Conservation (phyloP, 2,329 filamentous ascomycete species). For the Trichoderma sp. region DNA sequence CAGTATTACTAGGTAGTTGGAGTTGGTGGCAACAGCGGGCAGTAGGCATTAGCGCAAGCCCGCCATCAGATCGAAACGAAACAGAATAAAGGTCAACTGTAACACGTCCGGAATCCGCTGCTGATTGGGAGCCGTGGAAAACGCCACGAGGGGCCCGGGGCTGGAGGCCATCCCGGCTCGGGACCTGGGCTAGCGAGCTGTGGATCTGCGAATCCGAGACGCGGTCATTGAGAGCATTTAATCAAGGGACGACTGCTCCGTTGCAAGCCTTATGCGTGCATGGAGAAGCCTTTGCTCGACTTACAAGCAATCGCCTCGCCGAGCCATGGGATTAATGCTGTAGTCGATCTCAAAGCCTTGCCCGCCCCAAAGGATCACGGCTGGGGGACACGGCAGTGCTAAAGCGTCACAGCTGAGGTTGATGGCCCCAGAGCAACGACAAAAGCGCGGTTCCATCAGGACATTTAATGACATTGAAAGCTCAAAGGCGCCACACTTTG, state of each 20-base stretch:
- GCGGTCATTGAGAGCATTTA: background rate
- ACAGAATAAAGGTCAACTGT: background rate
- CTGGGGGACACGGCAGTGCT: background rate
- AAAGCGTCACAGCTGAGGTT: background rate
- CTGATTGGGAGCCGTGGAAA: background rate
- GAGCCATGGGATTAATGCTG: no score
- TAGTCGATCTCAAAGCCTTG: background rate
- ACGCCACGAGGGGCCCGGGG: slow-evolving; percentile 13
- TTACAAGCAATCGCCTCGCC: background rate
- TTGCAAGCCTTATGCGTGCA: background rate
- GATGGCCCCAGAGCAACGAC: background rate
- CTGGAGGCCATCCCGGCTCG: slow-evolving; percentile 9
- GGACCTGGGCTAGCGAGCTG: slow-evolving; percentile 3
- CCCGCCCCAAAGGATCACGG: background rate
- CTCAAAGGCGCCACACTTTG: background rate
- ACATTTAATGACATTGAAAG: background rate
- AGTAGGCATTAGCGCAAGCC: background rate
- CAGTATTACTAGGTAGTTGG: background rate
- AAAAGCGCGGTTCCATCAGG: background rate
- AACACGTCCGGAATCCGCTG: background rate
- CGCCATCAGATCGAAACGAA: slow-evolving; percentile 9
- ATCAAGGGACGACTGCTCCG: slow-evolving; percentile 14
- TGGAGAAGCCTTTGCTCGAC: background rate
- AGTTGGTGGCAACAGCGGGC: background rate
- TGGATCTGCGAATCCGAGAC: slow-evolving; percentile 8